Conservation (phyloP, 139 green algal species). For the Spirogloea muscicola region DNA sequence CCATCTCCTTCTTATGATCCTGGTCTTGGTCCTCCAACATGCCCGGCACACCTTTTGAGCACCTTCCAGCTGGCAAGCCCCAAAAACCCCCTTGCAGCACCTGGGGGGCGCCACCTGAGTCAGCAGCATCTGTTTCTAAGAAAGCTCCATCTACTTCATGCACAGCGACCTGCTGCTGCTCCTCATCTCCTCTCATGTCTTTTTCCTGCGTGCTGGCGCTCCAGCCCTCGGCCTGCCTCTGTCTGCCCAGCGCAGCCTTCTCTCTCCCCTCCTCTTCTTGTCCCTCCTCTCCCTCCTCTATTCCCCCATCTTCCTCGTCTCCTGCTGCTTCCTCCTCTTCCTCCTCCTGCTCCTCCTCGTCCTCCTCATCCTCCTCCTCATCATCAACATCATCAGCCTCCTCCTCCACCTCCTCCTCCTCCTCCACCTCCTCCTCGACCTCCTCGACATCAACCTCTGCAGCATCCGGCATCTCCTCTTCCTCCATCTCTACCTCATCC, state of each 20-base stretch:
- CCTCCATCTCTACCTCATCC: too few species aligned
- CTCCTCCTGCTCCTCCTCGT: background rate
- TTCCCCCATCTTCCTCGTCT: background rate
- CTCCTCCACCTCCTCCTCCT: background rate
- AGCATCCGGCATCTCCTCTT: too few species aligned
- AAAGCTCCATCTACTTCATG: background rate
- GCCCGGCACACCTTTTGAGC: too few species aligned
- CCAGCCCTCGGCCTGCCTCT: background rate
- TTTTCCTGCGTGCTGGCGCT: background rate
- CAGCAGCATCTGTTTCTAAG: background rate
- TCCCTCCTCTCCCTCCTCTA: background rate
- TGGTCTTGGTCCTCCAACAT: too few species aligned
- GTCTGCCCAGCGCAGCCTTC: background rate
- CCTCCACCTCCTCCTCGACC: background rate
- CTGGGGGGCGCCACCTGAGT: background rate
- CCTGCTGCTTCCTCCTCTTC: background rate
- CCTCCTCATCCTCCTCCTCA: background rate
- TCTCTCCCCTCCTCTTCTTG: background rate
- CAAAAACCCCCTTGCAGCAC: background rate
- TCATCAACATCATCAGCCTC: background rate
- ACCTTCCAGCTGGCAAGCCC: background rate
- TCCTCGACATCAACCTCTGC: too few species aligned
- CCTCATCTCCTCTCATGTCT: background rate
- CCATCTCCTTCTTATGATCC: too few species aligned
- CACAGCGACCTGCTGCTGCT: background rate